Conservation (phyloP, 148 eudicot species). For the Persicaria maculosa region DNA sequence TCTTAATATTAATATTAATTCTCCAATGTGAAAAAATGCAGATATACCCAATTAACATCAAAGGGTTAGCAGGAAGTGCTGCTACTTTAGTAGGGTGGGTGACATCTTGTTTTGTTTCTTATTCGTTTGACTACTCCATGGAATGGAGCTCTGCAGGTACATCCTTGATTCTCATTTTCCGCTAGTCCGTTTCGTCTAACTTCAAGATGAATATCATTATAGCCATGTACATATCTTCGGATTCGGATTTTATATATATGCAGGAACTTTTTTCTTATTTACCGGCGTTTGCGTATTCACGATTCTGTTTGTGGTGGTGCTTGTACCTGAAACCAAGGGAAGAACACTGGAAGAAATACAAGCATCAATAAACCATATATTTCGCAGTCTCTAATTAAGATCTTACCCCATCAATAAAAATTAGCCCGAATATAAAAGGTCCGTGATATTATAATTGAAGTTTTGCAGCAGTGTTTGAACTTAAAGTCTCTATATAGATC, state of each 20-base stretch:
- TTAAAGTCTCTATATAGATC: too few species aligned
- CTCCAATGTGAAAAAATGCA: neutral
- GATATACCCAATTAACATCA: conserved; percentile 6
- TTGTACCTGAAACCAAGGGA: conserved; percentile 10
- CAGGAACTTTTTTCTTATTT: neutral
- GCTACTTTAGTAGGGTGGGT: neutral
- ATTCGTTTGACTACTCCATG: neutral
- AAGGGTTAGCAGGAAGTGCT: conserved; percentile 1
- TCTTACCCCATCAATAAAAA: too few species aligned
- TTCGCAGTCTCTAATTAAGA: conserved; percentile 14
- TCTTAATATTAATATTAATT: neutral
- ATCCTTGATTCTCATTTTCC: too few species aligned
- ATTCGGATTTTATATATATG: neutral
- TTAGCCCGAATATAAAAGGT: too few species aligned
- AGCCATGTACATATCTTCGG: too few species aligned
- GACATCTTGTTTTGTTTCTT: neutral
- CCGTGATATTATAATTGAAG: too few species aligned
- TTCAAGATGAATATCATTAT: too few species aligned
- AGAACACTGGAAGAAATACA: conserved; percentile 6
- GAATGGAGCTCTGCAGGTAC: conserved; percentile 13
- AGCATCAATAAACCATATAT: conserved; percentile 1
- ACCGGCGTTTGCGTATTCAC: neutral
- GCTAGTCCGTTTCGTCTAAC: too few species aligned
- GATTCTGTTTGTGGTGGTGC: neutral
- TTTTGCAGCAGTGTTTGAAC: too few species aligned